Conservation (phyloP, 257 asterid genomes). For the Nicotiana attenuata region DNA sequence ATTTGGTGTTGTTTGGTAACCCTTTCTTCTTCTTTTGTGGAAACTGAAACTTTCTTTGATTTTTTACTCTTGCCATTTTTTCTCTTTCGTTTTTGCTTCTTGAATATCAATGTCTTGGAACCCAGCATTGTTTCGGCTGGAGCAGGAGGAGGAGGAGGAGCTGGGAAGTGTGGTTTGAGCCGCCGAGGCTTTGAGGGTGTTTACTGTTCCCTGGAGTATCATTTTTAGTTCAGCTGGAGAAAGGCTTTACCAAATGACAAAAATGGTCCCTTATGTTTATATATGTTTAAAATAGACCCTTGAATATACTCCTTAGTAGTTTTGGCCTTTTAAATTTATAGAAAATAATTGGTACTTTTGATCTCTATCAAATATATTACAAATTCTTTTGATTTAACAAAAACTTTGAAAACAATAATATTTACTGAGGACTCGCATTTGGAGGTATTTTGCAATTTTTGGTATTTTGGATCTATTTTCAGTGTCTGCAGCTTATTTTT, state of each 20-base stretch:
- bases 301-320: no score
- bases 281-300: no score
- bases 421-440: no score
- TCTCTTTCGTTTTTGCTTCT: slow-evolving; percentile 26
- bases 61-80: slow-evolving; percentile 25
- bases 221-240: neutral
- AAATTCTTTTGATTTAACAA: no score
- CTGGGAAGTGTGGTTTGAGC: neutral
- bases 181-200: neutral
- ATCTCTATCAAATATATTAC: no score
- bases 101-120: slow-evolving; percentile 34
- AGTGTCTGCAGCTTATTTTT: no score
- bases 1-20: slow-evolving; percentile 6
- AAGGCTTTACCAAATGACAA: neutral
- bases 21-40: slow-evolving; percentile 19
- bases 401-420: no score
- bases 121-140: slow-evolving; percentile 37
- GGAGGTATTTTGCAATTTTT: no score
- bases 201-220: neutral
- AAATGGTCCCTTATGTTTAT: no score
- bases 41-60: slow-evolving; percentile 20
- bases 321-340: no score
- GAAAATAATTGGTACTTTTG: no score
- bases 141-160: neutral
- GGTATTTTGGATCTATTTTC: no score